phyloP scores from a whole-genome alignment of 163 green algal genomes.

The Smithsoniella earleae region DNA sequence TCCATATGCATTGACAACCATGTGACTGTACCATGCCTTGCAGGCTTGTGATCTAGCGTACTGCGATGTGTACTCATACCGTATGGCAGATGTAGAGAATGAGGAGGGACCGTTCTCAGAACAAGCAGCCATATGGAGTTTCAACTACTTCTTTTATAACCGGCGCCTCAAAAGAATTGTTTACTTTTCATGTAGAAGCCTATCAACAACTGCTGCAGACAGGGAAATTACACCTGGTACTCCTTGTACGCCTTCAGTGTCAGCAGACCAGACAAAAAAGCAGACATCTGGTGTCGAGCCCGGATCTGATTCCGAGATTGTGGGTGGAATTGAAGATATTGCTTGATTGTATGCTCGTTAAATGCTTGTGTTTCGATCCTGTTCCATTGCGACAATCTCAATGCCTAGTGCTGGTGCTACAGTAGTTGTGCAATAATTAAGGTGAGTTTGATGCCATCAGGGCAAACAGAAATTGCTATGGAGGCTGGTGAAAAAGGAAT shows the following conservation, averaged over 20 bases:
- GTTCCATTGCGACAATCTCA: no score
- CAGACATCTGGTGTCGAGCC: neutral
- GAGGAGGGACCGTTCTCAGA: constrained; percentile 48
- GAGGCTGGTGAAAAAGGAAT: no score
- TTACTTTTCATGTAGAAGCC: constrained; percentile 75
- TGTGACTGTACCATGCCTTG: no score
- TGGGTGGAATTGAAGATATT: constrained; percentile 23
- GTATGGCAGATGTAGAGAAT: neutral
- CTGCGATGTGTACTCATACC: constrained; percentile 87
- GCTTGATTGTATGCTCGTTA: no score
- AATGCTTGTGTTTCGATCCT: no score
- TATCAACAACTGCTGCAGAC: constrained; percentile 63
- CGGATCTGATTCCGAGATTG: constrained; percentile 5
- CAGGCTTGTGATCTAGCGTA: constrained; percentile 78
- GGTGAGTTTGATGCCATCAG: no score
- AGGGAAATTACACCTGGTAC: constrained; percentile 31
- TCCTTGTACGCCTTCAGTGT: neutral
- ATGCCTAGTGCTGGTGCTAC: no score
- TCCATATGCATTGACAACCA: no score
- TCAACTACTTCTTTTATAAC: constrained; percentile 99
- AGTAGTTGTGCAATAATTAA: no score
- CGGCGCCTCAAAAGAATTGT: constrained; percentile 86
- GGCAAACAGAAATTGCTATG: no score
- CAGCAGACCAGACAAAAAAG: neutral
- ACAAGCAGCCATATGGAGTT: constrained; percentile 73